Base-by-base conservation (phyloP, 192 early-diverging fungal genomes). In the Backusella psychrophila region DNA sequence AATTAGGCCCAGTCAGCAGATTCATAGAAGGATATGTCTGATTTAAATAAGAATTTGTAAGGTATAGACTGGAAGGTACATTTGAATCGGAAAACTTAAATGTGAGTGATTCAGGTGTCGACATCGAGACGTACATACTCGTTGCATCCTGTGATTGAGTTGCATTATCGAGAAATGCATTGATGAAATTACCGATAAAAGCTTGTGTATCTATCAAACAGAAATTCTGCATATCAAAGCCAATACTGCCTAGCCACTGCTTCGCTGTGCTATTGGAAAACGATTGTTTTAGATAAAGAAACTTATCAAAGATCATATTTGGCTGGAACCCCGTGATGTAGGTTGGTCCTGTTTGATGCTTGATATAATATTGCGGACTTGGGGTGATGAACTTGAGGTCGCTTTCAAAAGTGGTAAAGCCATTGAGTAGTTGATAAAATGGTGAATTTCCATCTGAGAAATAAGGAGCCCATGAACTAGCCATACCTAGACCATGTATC, bases 241-340 rank as follows among this genome's bases (percentile, higher is more conserved):
- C 78, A 77, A 69, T 59, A 79, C n/a, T 21, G 21, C 70, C 11
- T 12, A 26, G 33, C 39, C 42, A 46, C 35, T 71, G 29, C 41
- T 71, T 71, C 17, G 31, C 9, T 4, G 41, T 29, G 41, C 23
- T 44, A 19, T 49, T 19, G 3, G 39, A 31, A 63, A 63, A 63
- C 4, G 56, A 26, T 14, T 63, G 56, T 63, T 63, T 63, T 14
- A 44, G 14, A 41, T 49, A 21, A 2, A 83, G 69, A 52, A 71
- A 80, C 52, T 83, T 83, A 31, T 83, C 82, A 77, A 83, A 83
- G 6, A 83, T 79, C 72, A 83, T 76, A 36, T 72, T 80, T 6
- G 78, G 78, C 38, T 77, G 77, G 42, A 83, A 83, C 1, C 82
- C 78, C 2, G 78, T 78, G 23, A 83, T 80, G 41, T 69, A 83